phyloP scores from a whole-genome alignment of 2,329 filamentous ascomycete species.

The Talaromyces verruculosus region DNA sequence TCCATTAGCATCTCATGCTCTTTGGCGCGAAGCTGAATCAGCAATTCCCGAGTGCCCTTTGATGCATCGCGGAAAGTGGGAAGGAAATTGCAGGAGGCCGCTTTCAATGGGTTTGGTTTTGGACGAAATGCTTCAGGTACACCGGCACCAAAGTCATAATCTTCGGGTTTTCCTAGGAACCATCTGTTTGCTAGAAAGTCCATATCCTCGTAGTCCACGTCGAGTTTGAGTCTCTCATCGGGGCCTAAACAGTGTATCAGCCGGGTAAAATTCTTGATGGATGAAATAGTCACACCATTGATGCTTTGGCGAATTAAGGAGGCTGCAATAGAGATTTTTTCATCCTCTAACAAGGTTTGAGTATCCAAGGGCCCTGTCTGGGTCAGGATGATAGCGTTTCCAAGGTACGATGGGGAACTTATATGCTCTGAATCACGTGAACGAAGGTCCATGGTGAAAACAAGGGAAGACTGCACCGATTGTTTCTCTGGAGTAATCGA shows the following conservation, averaged over 20 bases:
- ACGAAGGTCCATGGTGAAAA: neutral
- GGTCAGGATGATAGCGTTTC: neutral
- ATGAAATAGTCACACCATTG: neutral
- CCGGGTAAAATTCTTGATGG: neutral
- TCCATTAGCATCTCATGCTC: conserved; percentile 25
- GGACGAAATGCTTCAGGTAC: conserved; percentile 24
- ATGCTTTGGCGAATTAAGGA: neutral
- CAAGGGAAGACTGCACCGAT: neutral
- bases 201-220: conserved; percentile 25
- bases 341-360: neutral
- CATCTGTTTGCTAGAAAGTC: conserved; percentile 30
- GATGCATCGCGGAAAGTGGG: neutral
- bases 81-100: neutral
- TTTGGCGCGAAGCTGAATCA: conserved; percentile 24
- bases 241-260: neutral
- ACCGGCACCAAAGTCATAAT: conserved; percentile 27
- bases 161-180: conserved; percentile 24
- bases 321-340: neutral
- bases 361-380: neutral
- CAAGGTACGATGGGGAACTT: neutral
- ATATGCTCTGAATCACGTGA: neutral
- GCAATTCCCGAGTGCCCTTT: conserved; percentile 24
- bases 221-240: neutral
- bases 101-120: conserved; percentile 23
- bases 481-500: conserved; percentile 21